Base-by-base conservation (phyloP, 2,329 filamentous ascomycete genomes). In the Exserohilum turcica region DNA sequence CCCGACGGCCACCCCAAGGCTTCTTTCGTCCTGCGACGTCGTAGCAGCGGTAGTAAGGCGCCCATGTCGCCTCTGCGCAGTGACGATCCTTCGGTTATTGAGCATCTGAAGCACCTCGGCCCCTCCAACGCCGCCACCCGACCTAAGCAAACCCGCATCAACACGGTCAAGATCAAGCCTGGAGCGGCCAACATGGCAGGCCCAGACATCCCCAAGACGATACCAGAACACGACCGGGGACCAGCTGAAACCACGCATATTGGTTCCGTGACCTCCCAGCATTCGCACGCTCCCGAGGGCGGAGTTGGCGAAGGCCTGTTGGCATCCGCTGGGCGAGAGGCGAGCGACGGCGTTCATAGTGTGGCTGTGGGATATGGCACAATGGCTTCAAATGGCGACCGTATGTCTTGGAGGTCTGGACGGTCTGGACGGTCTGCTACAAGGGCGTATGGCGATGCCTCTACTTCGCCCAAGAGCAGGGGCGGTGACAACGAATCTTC, bases 271-370 rank as follows among this genome's bases (percentile, higher is more conserved):
- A 46, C 65, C 7, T 38, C 56, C 2, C 63, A 66, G 3, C 54
- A 57, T 5, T 59, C 61, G 1, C 71, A 76, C 27, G 78, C 77
- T n/a, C 75, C 78, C 29, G 74, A 79, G 47, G 80, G 79, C 28
- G 82, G 82, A 2, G 77, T 82, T 52, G 82, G 82, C 2, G 80
- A 82, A 56, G 82, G 82, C 13, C 65, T 85, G 8, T 71, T 86
- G 1, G 74, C 74, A 46, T 79, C 79, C 37, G 81, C 84, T 28
- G 84, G 81, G 8, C 76, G 79, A 24, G 82, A 84, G 8, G 84
- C 84, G 1, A 87, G 84, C 60, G 87, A 89, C 64, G 88, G 86
- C 31, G 84, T 86, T 2, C 84, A 86, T 60, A 86, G 84, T 21
- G 65, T 89, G 38, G 70, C 72, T 10, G 67, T 74, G 44, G 76